Base-by-base conservation (phyloP, 305 asterid species). In the Fraxinus ornus region DNA sequence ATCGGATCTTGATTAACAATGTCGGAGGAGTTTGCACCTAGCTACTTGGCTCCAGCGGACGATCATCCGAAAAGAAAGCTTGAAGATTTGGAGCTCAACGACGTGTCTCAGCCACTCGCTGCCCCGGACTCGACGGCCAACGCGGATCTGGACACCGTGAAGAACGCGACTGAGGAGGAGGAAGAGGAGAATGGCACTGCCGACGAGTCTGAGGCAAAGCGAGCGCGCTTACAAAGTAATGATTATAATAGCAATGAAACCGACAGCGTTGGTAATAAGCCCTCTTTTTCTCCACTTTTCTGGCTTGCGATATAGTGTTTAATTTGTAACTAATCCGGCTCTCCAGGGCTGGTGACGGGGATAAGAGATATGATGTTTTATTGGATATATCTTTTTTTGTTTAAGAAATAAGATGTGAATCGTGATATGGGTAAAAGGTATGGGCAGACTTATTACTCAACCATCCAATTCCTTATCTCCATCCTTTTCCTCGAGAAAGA, bases 51-150 rank as follows among this genome's bases (percentile, higher is more conserved):
- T 33, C 71, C 82, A 66, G 32, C 84, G 13, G 79, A 89, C 75
- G 97, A 94, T 57, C 86, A 88, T 75, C 92, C 88, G 87, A 95
- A 95, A 85, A 86, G 98, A 74, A 95, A 95, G 92, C 94, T 90
- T 24, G 98, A 90, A 6, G 97, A 95, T 83, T 83, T 93, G 89
- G 98, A 92, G 85, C 86, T 86, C 24, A 86, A 82, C 81, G 84
- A 76, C 64, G 84, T 77, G 71, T 83, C 91, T 17, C 91, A 88
- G 81, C 78, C 85, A 52, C 83, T 44, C 55, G 19, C 85, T 0
- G 83, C 77, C 28, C 57, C 75, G 44, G 89, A 86, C 44, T 22
- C 87, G 7, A 91, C 84, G 30, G 79, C 26, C 57, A 86, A 44
- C 44, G 13, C 82, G 35, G 89, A 90, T 81, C 77, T 78, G 22